A percentile compares a stretch with the other conserved stretches of the same genome.
Evolutionary conservation across 306 rosid species (phyloP).

Genomic region (Corylus americana): DNA sequence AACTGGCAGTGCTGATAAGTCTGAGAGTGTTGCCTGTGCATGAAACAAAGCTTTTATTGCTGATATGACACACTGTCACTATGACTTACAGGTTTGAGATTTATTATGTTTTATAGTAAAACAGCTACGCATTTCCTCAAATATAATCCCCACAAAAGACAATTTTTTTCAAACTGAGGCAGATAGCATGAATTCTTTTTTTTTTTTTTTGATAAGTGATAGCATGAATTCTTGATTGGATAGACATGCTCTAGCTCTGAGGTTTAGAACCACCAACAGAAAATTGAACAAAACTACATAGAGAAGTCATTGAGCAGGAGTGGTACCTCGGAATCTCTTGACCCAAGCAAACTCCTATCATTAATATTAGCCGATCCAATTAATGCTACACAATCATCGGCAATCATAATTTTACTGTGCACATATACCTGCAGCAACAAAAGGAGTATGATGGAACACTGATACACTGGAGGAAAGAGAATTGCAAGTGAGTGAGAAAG

Average conservation of each 20-base stretch:
- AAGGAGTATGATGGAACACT: conserved; percentile 8
- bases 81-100: background rate
- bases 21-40: too few species aligned
- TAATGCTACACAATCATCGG: conserved; percentile 75
- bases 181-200: background rate
- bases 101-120: background rate
- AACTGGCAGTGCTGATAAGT: too few species aligned
- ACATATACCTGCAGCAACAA: conserved; percentile 73
- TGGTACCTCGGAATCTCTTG: conserved; percentile 95
- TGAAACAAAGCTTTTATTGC: too few species aligned
- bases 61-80: too few species aligned
- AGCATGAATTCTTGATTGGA: background rate
- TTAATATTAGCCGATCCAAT: conserved; percentile 99
- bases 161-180: background rate
- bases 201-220: background rate
- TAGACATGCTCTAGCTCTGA: background rate
- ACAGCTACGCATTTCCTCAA: background rate
- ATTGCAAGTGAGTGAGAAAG: conserved; percentile 7
- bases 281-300: conserved; percentile 4
- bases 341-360: conserved; percentile 94
- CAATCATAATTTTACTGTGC: conserved; percentile 94
- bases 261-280: conserved; percentile 13
- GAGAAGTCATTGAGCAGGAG: conserved; percentile 1
- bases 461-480: conserved; percentile 1
- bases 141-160: background rate